A percentile compares a stretch with the other conserved stretches of the same genome.
Conservation (phyloP, 345 rosid genomes). For the Aquilaria sinensis region DNA sequence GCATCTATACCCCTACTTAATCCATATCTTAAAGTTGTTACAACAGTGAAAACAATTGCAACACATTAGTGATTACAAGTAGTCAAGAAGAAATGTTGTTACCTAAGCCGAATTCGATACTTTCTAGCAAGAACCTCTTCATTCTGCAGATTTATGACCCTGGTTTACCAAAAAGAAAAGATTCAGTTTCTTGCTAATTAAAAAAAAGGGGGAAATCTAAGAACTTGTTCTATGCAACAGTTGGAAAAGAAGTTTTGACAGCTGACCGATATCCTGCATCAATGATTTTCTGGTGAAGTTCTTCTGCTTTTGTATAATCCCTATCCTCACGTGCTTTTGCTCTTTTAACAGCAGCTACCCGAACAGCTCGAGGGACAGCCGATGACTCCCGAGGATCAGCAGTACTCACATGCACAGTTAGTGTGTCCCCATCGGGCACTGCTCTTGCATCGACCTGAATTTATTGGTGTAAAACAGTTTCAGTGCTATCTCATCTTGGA, state of each 20-base stretch:
- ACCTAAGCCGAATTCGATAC: constrained; percentile 70
- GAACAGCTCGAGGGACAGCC: constrained; percentile 52
- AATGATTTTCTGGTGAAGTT: constrained; percentile 49
- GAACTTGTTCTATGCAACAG: not conserved
- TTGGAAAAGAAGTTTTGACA: constrained; percentile 5
- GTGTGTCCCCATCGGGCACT: constrained; percentile 77
- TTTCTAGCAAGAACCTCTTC: constrained; percentile 70
- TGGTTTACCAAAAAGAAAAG: constrained; percentile 13
- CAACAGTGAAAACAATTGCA: too few species aligned
- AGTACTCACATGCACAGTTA: constrained; percentile 58
- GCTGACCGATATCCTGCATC: constrained; percentile 68
- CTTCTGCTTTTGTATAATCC: constrained; percentile 54
- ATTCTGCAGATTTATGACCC: constrained; percentile 37
- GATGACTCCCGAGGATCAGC: constrained; percentile 55
- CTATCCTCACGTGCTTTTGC: constrained; percentile 52
- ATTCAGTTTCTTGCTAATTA: not conserved
- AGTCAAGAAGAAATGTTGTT: not conserved
- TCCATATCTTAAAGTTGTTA: too few species aligned
- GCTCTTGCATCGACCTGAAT: constrained; percentile 72
- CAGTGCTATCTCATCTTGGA: too few species aligned
- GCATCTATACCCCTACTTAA: constrained; percentile 50
- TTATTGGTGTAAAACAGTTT: not conserved
- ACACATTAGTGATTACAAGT: too few species aligned
- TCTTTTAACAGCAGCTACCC: constrained; percentile 45
- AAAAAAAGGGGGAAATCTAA: not conserved